Conservation (phyloP, 1,284 basidiomycete genomes). For the Cutaneotrichosporon daszewskae region DNA sequence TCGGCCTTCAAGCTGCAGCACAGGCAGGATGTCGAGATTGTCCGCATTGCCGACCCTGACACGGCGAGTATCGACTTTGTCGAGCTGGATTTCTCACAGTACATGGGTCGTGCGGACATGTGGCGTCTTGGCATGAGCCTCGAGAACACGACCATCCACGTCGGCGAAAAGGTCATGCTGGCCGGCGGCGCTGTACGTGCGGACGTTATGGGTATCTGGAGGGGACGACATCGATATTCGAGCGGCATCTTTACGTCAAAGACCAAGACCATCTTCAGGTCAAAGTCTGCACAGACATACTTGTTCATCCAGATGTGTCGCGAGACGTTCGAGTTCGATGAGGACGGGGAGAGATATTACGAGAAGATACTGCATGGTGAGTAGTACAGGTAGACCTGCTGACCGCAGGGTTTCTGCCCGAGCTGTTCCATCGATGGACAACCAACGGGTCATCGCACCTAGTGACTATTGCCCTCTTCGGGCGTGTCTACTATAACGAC, state of each 20-base stretch:
- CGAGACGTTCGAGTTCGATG: constrained; percentile 96
- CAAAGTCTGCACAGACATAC: constrained; percentile 77
- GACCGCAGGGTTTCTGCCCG: constrained; percentile 63
- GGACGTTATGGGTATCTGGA: constrained; percentile 66
- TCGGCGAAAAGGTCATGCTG: constrained; percentile 55
- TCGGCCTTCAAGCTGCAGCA: constrained; percentile 44
- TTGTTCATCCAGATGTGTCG: constrained; percentile 92
- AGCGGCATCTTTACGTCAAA: constrained; percentile 73
- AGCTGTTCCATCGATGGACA: constrained; percentile 74
- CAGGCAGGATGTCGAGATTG: constrained; percentile 42
- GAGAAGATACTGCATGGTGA: constrained; percentile 84
- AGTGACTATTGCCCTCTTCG: constrained; percentile 89
- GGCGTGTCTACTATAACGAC: constrained; percentile 84
- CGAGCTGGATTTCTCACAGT: constrained; percentile 87
- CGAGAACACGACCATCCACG: constrained; percentile 50
- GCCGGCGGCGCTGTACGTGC: constrained; percentile 63
- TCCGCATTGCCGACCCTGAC: constrained; percentile 48
- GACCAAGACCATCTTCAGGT: constrained; percentile 85
- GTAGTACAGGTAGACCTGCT: constrained; percentile 15
- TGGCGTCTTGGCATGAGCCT: constrained; percentile 75
- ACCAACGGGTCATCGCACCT: constrained; percentile 83
- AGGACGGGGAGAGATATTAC: constrained; percentile 90
- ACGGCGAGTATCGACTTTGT: constrained; percentile 69
- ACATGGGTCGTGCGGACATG: constrained; percentile 87
- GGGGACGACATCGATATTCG: constrained; percentile 53